Evolutionary conservation across 2,329 filamentous ascomycete genomes (phyloP), one percentile per base, ranked within the genome.

Genomic region (Fusarium longipes): DNA sequence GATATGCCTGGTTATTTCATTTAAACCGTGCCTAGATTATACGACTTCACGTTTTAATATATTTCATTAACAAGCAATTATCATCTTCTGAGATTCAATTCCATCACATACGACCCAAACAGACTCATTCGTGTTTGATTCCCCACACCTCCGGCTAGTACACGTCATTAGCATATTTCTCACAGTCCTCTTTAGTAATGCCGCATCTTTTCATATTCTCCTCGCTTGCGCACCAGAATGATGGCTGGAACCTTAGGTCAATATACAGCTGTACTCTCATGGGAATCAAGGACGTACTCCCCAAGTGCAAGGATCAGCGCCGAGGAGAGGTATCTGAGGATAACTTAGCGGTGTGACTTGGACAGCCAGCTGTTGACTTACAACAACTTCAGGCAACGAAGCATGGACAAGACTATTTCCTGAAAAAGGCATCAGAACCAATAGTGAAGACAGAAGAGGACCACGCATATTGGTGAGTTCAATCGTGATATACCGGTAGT

Each of bases 191-290:
- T 11, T 49, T 29, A 2, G 51, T 50, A 15, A 55, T 17, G 3
- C 51, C 43, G 2, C 51, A 55, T 32, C 51, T 49, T 20, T 49
- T 48, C 51, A 55, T 50, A 8, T 55, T 55, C 7, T 49, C 51
- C 8, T 55, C 51, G 7, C 32, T 55, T 7, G 43, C 51, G n/a
- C 51, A 55, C 51, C 51, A 55, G 17, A 38, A 55, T 0, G 51
- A 49, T 17, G 51, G 51, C 51, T 54, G 18, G 5, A n/a, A 7
- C 3, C 1, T 10, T 3, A 6, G 5, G 20, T 54, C 5, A 54
- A 25, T 14, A 30, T 8, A 6, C n/a, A 24, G 15, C 15, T 4
- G 30, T 4, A 17, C 2, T 10, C 3, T 7, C 4, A 8, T 1
- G 4, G 5, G 2, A 25, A 3, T 3, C 1, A 2, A 4, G 25